Conservation (phyloP, 768 basidiomycete species). For the Steccherinum ochraceum region DNA sequence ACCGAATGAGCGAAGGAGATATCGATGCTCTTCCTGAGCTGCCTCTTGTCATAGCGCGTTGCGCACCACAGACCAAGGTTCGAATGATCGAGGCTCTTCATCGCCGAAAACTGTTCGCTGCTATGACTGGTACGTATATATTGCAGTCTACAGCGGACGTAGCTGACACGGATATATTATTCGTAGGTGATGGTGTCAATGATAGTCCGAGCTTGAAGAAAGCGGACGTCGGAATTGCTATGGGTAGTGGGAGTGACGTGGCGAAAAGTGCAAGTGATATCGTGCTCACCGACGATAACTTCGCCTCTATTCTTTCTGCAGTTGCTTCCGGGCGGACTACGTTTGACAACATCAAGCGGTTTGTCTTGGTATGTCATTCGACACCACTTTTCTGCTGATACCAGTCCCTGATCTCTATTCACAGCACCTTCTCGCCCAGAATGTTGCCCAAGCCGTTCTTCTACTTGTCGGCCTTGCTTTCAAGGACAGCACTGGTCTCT, state of each 20-base stretch:
- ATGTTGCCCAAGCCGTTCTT: constrained; percentile 49
- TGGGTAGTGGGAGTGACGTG: constrained; percentile 48
- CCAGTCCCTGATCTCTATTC: no score
- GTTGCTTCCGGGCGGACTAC: constrained; percentile 52
- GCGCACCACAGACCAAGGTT: no score
- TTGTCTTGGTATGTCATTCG: no score
- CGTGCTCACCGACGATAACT: constrained; percentile 61
- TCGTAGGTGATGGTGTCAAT: constrained; percentile 65
- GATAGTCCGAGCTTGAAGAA: constrained; percentile 53
- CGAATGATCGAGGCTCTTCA: constrained; percentile 56
- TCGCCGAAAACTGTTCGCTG: constrained; percentile 44
- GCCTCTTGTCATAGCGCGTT: no score
- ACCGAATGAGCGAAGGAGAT: no score
- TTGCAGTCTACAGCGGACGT: no score
- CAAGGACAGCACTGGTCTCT: constrained; percentile 37
- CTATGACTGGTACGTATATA: no score
- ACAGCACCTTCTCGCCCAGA: constrained; percentile 45
- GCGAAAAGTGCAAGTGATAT: constrained; percentile 52
- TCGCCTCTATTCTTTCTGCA: constrained; percentile 54
- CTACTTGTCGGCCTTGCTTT: constrained; percentile 53
- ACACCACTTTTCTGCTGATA: no score
- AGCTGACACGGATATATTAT: no score
- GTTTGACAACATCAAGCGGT: constrained; percentile 51
- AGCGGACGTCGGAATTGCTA: constrained; percentile 57
- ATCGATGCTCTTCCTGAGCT: no score